Base-by-base conservation (phyloP, 331 rosid genomes). In the Quercus tomentella region DNA sequence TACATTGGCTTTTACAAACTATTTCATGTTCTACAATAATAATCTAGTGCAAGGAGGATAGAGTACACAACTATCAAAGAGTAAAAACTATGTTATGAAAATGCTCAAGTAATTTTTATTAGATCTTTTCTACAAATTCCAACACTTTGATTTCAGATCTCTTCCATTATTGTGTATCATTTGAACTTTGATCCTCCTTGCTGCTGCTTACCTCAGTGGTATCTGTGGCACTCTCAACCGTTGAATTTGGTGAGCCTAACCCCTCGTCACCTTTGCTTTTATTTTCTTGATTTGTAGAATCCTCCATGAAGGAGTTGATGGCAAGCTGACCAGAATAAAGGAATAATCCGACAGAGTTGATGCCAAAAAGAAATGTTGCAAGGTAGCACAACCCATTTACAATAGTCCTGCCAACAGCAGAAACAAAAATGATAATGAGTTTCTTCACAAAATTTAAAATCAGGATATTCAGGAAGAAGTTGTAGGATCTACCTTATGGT, bases 241-340 rank as follows among this genome's bases (percentile, higher is more conserved):
- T 79, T 77, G 88, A 85, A 82, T 78, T 87, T 31, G 84, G 77
- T 17, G 86, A 87, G 52, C 86, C 83, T 49, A 82, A 71, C 85
- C 73, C 85, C 68, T 78, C 89, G 22, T 81, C 73, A 68, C 81
- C 82, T 82, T 77, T 83, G 73, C 56, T 84, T 79, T 84, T 81
- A 76, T 87, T 82, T 82, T 85, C 81, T 73, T 79, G 72, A 72
- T 82, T 86, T 23, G 80, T 70, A 63, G 89, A 81, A 62, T 28
- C 97, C 73, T 82, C 94, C 82, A 49, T 76, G 4, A 85, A 31
- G 74, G 94, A 92, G 70, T 91, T 83, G n/a, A 93, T 56, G 86
- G 90, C 90, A 60, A 96, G 92, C 86, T 96, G 94, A 81, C 91
- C 94, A 63, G 98, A 89, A 83, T 93, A 93, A 77, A 96, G 98